A percentile compares a stretch with the other conserved stretches of the same genome.
phyloP scores from a whole-genome alignment of 2,329 filamentous ascomycete genomes.

The Pestalotiopsis sp. region DNA sequence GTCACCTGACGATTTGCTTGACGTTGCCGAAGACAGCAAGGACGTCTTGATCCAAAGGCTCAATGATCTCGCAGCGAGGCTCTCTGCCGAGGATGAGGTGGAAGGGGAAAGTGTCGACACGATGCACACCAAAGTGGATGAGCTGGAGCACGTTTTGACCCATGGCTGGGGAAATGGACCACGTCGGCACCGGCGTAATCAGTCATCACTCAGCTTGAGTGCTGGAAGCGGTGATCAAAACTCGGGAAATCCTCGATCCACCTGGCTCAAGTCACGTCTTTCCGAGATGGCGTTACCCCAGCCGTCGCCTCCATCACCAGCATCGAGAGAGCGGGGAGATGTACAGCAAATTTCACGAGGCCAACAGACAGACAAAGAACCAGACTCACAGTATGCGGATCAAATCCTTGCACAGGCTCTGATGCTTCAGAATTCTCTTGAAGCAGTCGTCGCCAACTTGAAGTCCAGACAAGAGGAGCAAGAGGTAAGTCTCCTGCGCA shows the following conservation, averaged over 20 bases:
- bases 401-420: conserved; percentile 41
- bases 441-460: conserved; percentile 51
- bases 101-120: conserved; percentile 33
- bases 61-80: conserved; percentile 26
- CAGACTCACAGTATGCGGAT: conserved; percentile 29
- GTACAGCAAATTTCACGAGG: background rate
- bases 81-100: conserved; percentile 25
- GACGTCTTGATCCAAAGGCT: conserved; percentile 50
- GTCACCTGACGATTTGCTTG: conserved; percentile 22
- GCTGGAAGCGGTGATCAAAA: background rate
- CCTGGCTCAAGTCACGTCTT: conserved; percentile 3
- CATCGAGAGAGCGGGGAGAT: background rate
- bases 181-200: background rate
- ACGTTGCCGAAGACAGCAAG: conserved; percentile 37
- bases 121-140: conserved; percentile 44
- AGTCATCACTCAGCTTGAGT: background rate
- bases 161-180: conserved; percentile 15
- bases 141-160: conserved; percentile 39
- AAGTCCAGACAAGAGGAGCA: conserved; percentile 61
- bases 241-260: background rate
- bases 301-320: conserved; percentile 12
- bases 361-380: conserved; percentile 6
- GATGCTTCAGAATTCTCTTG: conserved; percentile 53
- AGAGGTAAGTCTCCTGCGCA: conserved; percentile 43
- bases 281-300: background rate